These are phyloP conservation scores for Pezicula radicicola DNA, from an alignment of 2,329 filamentous ascomycete genomes.

Conservation along the genomic window DNA sequence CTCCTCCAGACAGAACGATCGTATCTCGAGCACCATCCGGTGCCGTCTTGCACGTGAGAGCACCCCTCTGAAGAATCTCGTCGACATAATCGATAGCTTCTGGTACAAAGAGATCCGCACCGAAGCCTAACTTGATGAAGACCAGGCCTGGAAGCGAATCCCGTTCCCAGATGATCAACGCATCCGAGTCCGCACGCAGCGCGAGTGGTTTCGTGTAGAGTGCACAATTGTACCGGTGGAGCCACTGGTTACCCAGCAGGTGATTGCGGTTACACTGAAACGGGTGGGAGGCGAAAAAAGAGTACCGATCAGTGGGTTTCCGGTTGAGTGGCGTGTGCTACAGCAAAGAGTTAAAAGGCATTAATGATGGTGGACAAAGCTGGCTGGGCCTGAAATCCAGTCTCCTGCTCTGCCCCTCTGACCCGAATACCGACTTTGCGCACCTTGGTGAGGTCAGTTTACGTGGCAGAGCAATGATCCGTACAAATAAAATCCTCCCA, in stretches of 20 bases:
- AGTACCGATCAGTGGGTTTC: constrained; percentile 4
- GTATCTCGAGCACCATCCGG: neutral
- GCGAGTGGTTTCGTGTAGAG: neutral
- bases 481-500: no score
- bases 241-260: neutral
- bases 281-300: neutral
- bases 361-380: neutral
- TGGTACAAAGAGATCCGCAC: neutral
- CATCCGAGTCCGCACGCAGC: neutral
- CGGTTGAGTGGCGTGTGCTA: neutral
- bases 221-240: neutral
- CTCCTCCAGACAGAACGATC: neutral
- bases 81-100: constrained; percentile 2
- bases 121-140: neutral
- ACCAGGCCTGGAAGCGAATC: neutral
- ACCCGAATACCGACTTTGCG: no score
- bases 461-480: no score
- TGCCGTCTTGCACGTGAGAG: constrained; percentile 1
- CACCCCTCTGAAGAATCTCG: constrained; percentile 1
- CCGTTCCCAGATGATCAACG: neutral
- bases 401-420: no score
- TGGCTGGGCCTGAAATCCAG: no score
- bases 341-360: neutral
- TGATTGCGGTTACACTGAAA: constrained; percentile 1
- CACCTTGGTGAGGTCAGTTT: no score